Evolutionary conservation across 202 grass and related monocot species (phyloP), one percentile per base, ranked within the genome.

Genomic region (Saccharum hybrid): DNA sequence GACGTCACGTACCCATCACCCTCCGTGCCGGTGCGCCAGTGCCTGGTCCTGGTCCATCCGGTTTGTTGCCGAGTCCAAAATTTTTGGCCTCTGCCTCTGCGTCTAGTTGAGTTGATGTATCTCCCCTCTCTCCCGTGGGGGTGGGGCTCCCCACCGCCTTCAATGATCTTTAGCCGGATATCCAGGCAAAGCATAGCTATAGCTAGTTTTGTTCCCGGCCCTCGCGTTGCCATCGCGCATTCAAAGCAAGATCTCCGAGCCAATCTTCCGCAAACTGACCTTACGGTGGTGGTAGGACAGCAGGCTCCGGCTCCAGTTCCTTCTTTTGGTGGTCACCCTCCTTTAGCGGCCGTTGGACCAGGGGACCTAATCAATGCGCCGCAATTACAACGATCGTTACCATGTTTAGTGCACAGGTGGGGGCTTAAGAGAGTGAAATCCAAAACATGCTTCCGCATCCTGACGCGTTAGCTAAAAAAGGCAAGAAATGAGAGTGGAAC

Each of bases 41-140:
- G 48, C 16, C 54, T 28, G 88, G 80, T 64, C 75, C 80, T 28
- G 88, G 80, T 64, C 75, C 80, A 87, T 68, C 75, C 2, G 49
- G 70, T 79, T 86, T 65, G 88, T 86, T 85, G 84, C 75, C 52
- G 42, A 76, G 68, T 87, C 80, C 19, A 19, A 52, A 83, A 33
- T 71, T 14, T 42, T 42, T 79, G 39, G 74, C 52, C 14, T 82
- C 48, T 18, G 48, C 5, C 14, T 82, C 48, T 18, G 48, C 5
- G 45, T 75, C 84, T 11, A 38, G 63, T 64, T 28, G 74, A 74
- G 19, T n/a, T 57, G 52, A 57, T 67, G 68, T 10, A 60, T 73
- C 31, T 33, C 31, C 31, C 31, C 31, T 2, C 31, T 33, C 31
- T 33, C 31, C 31, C 31, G 31, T 33, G 31, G 31, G 31, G 31